Conservation (phyloP, 306 rosid species). For the Cicer arietinum region DNA sequence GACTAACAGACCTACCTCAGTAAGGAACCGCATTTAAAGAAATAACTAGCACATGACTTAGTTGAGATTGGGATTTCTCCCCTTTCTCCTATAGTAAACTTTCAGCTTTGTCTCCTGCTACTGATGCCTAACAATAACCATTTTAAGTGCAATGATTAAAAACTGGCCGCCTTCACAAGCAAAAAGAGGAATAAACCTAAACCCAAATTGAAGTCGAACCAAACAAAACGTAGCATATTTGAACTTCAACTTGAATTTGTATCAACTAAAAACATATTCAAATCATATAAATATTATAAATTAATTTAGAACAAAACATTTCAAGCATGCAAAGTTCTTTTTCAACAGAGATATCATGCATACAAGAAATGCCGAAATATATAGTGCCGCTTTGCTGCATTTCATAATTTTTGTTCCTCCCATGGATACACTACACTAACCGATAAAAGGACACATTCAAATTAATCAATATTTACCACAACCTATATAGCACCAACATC, state of each 20-base stretch:
- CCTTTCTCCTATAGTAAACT: too few relatives aligned
- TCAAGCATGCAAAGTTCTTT: slow-evolving; percentile 5
- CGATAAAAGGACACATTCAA: background rate
- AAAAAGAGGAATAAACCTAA: background rate
- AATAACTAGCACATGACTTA: too few relatives aligned
- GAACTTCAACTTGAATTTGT: background rate
- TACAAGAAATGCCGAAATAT: slow-evolving; percentile 10
- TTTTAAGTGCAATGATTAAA: background rate
- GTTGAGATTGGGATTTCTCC: too few relatives aligned
- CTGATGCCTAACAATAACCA: background rate
- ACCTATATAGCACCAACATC: background rate
- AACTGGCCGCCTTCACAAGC: background rate
- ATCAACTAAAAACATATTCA: background rate
- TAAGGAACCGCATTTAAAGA: too few relatives aligned
- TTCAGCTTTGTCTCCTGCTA: too few relatives aligned
- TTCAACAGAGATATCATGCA: slow-evolving; percentile 22
- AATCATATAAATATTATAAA: background rate
- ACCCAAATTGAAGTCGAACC: background rate
- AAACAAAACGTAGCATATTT: background rate
- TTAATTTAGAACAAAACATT: slow-evolving; percentile 1
- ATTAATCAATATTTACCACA: slow-evolving; percentile 12
- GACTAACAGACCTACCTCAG: too few relatives aligned
- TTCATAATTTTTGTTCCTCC: slow-evolving; percentile 5
- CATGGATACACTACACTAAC: background rate
- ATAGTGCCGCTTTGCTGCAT: background rate